These are phyloP conservation scores for Hypoxylon lienhwacheense DNA, from an alignment of 495 filamentous ascomycete genomes.

Conservation along the genomic window DNA sequence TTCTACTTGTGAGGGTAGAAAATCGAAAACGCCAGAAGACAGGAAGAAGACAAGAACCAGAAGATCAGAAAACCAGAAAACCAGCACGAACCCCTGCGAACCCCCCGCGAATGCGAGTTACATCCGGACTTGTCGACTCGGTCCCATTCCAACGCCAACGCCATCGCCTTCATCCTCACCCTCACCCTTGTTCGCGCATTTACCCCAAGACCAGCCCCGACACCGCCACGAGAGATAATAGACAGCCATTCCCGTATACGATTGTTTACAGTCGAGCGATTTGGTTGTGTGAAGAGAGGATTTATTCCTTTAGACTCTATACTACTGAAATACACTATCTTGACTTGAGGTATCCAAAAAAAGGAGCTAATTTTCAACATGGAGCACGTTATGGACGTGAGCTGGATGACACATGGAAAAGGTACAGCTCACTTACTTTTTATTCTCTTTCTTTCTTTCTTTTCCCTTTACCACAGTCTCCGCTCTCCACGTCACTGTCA, in stretches of 20 bases:
- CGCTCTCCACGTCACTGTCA: no score
- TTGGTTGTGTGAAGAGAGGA: conserved; percentile 2
- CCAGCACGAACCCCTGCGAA: no score
- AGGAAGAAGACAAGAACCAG: no score
- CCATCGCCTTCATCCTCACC: no score
- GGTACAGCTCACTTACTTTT: conserved; percentile 33
- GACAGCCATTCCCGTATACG: not conserved
- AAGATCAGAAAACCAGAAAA: no score
- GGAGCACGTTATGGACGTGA: conserved; percentile 69
- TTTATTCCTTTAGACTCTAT: no score
- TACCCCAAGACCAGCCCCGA: conserved; percentile 31
- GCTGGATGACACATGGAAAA: conserved; percentile 65
- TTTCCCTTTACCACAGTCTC: not conserved
- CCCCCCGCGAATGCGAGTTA: conserved; percentile 2
- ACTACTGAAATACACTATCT: no score
- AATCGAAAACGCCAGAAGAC: no score
- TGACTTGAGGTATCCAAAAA: not conserved
- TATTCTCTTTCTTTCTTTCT: not conserved
- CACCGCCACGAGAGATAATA: conserved; percentile 4
- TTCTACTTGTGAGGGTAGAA: no score
- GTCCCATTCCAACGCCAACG: conserved; percentile 14
- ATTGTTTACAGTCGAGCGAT: conserved; percentile 1
- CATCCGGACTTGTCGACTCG: conserved; percentile 5
- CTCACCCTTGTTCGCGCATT: conserved; percentile 18
- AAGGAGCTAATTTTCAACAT: conserved; percentile 42